Base-by-base conservation (phyloP, 2,329 filamentous ascomycete species). In the Coniochaeta pulveracea region DNA sequence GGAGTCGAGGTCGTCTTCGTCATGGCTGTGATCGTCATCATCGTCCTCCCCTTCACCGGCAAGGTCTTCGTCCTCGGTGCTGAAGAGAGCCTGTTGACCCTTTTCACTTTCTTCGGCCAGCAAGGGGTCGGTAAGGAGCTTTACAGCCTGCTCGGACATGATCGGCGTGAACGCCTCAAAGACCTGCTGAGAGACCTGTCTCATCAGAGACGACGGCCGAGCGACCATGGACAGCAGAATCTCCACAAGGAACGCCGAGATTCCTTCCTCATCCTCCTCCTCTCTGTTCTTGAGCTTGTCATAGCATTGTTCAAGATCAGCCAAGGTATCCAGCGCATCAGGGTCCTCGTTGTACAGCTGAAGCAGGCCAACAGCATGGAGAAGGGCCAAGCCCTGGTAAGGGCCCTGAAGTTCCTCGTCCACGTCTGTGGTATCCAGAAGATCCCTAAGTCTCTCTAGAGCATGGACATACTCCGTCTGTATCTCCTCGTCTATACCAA, bases 331-430 rank as follows among this genome's bases (percentile, higher is more conserved):
- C 15, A 94, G 71, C 1, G 86, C 84, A 49, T 96, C 91, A 0
- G 81, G 68, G 38, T 94, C 86, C 16, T 85, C 84, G 47, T 89
- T 88, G 59, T 94, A 94, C 7, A 94, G 69, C 53, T 95, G 85
- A 35, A 96, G 66, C 10, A 95, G 72, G 0, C 85, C 81, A 34
- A 95, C 70, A 1, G 85, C 79, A 51, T 93, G 85, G 2, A 96
- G 69, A 22, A 95, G 26, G 15, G 25, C 26, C 24, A 35, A 26
- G 6, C 33, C 33, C 16, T 35, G 33, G 26, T 35, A 39, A 15
- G 33, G 22, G 26, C 29, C 40, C 30, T 33, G 34, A 34, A 34
- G 25, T 33, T 37, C 32, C 24, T 34, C 12, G 10, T 35, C 23
- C 6, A 35, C 14, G 34, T 30, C 38, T 28, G 24, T 31, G 31